These are phyloP conservation scores for Hevea brasiliensis DNA, from an alignment of 345 rosid species.

Conservation along the genomic window DNA sequence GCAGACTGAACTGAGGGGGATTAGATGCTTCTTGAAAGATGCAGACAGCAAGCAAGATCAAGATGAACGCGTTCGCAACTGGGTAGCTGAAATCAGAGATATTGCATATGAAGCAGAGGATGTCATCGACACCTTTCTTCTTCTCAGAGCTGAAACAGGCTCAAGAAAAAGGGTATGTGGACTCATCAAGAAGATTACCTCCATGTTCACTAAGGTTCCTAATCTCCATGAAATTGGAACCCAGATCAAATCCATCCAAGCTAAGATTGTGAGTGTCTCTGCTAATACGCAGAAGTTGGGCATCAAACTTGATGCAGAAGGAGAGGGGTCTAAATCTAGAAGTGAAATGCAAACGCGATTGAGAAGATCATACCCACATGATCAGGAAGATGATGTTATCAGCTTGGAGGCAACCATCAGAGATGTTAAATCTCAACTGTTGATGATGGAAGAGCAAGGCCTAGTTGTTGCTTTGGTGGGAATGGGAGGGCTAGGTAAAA, in stretches of 20 bases:
- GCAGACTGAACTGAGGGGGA: background rate
- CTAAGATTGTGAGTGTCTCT: background rate
- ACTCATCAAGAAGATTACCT: background rate
- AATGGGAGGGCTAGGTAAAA: conserved; percentile 19
- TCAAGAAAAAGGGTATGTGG: too few species aligned
- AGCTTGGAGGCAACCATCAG: background rate
- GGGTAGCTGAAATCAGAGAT: background rate
- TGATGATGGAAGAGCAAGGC: background rate
- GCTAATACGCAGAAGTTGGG: background rate
- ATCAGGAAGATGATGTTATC: background rate
- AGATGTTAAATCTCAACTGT: background rate
- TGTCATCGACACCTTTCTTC: background rate
- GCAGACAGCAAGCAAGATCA: background rate
- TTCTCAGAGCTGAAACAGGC: too few species aligned
- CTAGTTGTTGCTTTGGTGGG: conserved; percentile 10
- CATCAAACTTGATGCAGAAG: background rate
- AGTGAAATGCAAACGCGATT: background rate
- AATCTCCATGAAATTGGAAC: background rate
- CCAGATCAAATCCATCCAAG: background rate
- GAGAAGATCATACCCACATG: background rate
- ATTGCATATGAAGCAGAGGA: background rate
- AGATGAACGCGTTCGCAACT: background rate
- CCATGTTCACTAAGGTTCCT: background rate
- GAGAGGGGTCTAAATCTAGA: background rate
- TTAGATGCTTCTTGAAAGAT: background rate